Conservation (phyloP, 345 rosid species). For the Mallotus nudiflorus region DNA sequence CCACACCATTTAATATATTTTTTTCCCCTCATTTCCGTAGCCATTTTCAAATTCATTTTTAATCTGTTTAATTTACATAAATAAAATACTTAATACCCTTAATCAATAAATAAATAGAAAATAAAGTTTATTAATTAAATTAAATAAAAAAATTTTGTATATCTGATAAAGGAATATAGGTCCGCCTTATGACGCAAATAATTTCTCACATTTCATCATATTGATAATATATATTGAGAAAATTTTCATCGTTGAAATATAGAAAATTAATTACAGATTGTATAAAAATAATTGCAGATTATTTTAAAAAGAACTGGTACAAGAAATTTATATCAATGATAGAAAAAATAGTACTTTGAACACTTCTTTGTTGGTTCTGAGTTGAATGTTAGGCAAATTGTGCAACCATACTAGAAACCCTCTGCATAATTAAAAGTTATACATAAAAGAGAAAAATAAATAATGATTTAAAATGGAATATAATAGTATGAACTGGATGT, state of each 20-base stretch:
- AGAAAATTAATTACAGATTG: too few relatives aligned
- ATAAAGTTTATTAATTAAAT: background rate
- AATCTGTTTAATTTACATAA: background rate
- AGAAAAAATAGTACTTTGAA: conserved; percentile 9
- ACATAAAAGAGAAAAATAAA: too few relatives aligned
- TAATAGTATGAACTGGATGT: too few relatives aligned
- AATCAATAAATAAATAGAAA: background rate
- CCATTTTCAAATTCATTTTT: conserved; percentile 29
- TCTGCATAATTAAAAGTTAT: conserved; percentile 14
- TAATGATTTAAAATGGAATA: too few relatives aligned
- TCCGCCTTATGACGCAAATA: conserved; percentile 32
- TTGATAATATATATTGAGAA: conserved; percentile 14
- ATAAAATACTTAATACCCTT: background rate
- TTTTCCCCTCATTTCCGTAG: conserved; percentile 12
- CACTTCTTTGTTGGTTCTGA: conserved; percentile 20
- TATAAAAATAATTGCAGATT: too few relatives aligned
- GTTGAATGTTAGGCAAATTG: conserved; percentile 12
- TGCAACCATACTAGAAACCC: conserved; percentile 30
- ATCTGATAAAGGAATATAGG: conserved; percentile 34
- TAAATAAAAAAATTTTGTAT: background rate
- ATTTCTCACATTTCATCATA: conserved; percentile 15
- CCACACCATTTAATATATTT: conserved; percentile 33
- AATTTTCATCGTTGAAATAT: conserved; percentile 27
- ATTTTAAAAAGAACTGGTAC: background rate
- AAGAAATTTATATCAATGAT: background rate